phyloP scores from a whole-genome alignment of 345 rosid genomes.

The Eutrema yunnanense region DNA sequence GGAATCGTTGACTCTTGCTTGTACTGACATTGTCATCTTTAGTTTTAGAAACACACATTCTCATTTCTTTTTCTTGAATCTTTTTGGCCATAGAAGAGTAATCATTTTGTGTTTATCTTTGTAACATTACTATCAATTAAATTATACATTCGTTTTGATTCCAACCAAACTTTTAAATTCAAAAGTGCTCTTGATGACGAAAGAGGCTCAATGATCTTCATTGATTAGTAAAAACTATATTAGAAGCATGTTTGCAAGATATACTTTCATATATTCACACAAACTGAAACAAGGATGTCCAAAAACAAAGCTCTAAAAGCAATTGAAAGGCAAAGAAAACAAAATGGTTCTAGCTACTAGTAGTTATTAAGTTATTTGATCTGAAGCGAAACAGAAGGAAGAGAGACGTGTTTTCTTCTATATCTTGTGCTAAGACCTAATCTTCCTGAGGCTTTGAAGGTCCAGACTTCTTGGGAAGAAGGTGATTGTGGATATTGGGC shows the following conservation, averaged over 20 bases:
- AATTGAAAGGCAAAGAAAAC: neutral
- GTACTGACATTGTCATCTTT: neutral
- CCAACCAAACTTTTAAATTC: neutral
- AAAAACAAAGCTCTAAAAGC: neutral
- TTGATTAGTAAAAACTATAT: neutral
- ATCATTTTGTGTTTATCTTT: neutral
- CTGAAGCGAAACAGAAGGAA: neutral
- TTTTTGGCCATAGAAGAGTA: constrained; percentile 3
- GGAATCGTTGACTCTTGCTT: neutral
- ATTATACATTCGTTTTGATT: neutral
- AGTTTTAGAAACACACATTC: constrained; percentile 11
- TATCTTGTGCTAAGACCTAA: neutral
- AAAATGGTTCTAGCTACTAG: neutral
- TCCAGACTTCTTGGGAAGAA: constrained; percentile 84
- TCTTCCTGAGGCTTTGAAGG: constrained; percentile 57
- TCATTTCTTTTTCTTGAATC: neutral
- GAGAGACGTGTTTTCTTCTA: neutral
- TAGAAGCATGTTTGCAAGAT: neutral
- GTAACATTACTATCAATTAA: constrained; percentile 1
- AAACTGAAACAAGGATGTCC: neutral
- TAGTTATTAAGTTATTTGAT: neutral
- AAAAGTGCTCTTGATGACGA: neutral
- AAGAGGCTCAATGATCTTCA: neutral
- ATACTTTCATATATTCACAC: constrained; percentile 5
- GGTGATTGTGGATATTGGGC: constrained; percentile 95